Evolutionary conservation across 164 flowering plant species (phyloP), one percentile per base, ranked within the genome.

Genomic region (Annona squamosa): DNA sequence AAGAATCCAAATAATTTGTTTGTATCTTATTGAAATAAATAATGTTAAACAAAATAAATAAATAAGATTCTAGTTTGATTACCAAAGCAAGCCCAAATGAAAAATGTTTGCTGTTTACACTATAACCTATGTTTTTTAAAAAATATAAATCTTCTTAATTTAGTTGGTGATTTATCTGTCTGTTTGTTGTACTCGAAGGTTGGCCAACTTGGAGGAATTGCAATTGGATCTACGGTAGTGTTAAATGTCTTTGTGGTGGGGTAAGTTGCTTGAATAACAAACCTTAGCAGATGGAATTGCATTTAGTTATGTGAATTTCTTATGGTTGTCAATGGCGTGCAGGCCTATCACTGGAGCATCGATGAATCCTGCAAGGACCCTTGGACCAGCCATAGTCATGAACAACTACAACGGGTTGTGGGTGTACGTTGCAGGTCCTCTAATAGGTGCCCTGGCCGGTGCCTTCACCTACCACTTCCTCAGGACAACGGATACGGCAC

Each of bases 191-290:
- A 65, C 61, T 26, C 59, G 63, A 77, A 91, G 97, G 81, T 83
- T 16, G 91, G 88, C 63, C 85, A 87, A 73, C 44, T 91, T 4
- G 92, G 80, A 0, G 97, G 97, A 71, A 48, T 91, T 71, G 89
- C 86, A 0, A 78, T 91, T 6, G 97, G 97, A 72, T 81, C 86
- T 81, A 88, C 92, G 0, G 85, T 91, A 65, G 4, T 84, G 48
- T 41, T 91, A 16, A 83, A 86, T 44, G 94, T 90, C 72, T 67
- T 91, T 0, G 77, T 91, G 44, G 91, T 86, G 0, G 94, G 94
- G 97, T 91, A 83, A 69, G 19, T 71, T 41, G 3, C 17, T 43
- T 41, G 43, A 9, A 46, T 66, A 26, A 26, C 37, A 26, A 26
- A 26, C 37, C 37, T 26, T 26, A 26, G 37, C 66, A 5, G 26